Evolutionary conservation across 805 yeast genomes (phyloP).

Genomic region (Barnettozyma californica): DNA sequence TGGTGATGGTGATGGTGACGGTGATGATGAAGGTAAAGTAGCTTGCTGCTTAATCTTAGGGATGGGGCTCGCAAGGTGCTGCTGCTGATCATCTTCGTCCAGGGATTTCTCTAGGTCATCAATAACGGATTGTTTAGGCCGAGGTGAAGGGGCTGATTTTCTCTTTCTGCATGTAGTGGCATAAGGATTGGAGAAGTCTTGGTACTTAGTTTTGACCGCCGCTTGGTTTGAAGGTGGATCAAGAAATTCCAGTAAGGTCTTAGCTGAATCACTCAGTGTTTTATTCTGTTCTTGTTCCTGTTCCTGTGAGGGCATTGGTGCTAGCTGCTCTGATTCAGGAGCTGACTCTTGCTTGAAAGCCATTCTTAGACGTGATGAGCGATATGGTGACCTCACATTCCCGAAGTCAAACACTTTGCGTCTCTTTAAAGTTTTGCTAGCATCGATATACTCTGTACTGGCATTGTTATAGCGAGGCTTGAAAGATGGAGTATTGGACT

Average conservation of each 20-base stretch:
- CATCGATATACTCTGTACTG: constrained; percentile 2
- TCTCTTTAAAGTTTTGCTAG: constrained; percentile 5
- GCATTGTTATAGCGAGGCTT: constrained; percentile 27
- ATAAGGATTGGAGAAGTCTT: constrained; percentile 38
- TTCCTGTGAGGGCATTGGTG: neutral
- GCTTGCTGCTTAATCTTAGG: neutral
- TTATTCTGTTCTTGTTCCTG: constrained; percentile 6
- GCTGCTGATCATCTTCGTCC: constrained; percentile 2
- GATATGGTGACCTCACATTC: constrained; percentile 5
- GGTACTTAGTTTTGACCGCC: constrained; percentile 2
- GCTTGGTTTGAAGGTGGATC: constrained; percentile 2
- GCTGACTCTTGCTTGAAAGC: constrained; percentile 7
- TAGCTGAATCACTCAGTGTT: constrained; percentile 1
- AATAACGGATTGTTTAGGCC: constrained; percentile 15
- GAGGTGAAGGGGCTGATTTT: constrained; percentile 7
- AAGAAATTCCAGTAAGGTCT: neutral
- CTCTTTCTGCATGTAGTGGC: constrained; percentile 20
- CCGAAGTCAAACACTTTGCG: constrained; percentile 1
- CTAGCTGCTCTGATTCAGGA: neutral
- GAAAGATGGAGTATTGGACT: constrained; percentile 28
- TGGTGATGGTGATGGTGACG: neutral
- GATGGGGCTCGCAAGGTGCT: neutral
- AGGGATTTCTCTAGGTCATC: constrained; percentile 22
- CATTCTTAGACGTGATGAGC: constrained; percentile 1
- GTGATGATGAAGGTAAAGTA: neutral